These are phyloP conservation scores for Mycena sp. DNA, from an alignment of 1,284 basidiomycete genomes.

Conservation along the genomic window DNA sequence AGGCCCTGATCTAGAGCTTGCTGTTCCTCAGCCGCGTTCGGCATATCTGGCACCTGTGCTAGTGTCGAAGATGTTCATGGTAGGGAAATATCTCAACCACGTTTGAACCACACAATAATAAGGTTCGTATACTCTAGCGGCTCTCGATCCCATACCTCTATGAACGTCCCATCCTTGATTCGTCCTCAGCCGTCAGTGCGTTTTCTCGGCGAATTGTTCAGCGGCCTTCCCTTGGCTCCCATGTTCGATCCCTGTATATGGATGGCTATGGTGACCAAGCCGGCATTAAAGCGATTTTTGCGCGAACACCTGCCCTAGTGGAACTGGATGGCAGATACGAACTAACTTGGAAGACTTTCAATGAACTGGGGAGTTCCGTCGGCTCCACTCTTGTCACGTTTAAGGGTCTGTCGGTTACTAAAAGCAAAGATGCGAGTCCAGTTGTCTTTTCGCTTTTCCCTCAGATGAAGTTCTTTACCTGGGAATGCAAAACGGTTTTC, in stretches of 20 bases:
- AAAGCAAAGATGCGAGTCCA: not conserved
- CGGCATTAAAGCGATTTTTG: not conserved
- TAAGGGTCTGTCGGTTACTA: not conserved
- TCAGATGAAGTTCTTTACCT: not conserved
- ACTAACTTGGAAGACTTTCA: not conserved
- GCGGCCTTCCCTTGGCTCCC: not conserved
- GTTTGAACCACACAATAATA: not conserved
- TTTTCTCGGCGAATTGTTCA: not conserved
- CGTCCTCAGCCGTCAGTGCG: not conserved
- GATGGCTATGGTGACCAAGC: too few species aligned
- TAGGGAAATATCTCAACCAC: not conserved
- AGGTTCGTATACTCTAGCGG: not conserved
- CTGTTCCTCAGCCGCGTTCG: not conserved
- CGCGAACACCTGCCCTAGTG: not conserved
- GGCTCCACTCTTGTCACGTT: not conserved
- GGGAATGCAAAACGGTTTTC: constrained; percentile 2
- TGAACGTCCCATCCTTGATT: not conserved
- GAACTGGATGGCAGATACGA: not conserved
- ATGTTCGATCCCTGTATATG: not conserved
- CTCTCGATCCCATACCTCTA: constrained; percentile 9
- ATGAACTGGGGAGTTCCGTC: not conserved
- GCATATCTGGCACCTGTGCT: not conserved
- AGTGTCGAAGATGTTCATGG: constrained; percentile 5
- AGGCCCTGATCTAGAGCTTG: not conserved
- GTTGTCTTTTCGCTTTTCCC: not conserved